These are phyloP conservation scores for Cairneyella variabilis DNA, from an alignment of 495 filamentous ascomycete genomes.

Conservation along the genomic window DNA sequence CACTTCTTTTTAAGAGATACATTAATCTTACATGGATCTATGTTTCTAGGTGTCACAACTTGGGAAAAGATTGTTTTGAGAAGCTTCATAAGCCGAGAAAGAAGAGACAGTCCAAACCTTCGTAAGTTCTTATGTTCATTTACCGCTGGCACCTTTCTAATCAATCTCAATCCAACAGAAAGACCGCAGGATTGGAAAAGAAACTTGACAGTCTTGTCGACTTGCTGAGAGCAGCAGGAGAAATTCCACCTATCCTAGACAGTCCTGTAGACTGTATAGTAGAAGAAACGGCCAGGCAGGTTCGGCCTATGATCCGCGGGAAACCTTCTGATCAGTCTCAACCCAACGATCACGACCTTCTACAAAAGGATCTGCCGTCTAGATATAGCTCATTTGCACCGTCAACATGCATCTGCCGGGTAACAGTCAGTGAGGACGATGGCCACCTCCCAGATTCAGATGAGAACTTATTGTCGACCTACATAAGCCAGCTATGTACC, in stretches of 20 bases:
- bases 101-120: constrained; percentile 32
- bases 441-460: constrained; percentile 21
- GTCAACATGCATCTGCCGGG: constrained; percentile 1
- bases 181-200: constrained; percentile 32
- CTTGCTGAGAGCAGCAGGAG: constrained; percentile 27
- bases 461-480: constrained; percentile 33
- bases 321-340: constrained; percentile 25
- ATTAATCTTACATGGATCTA: neutral
- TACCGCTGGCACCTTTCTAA: neutral
- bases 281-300: neutral
- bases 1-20: neutral
- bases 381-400: neutral
- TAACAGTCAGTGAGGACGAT: constrained; percentile 4
- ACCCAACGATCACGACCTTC: constrained; percentile 7
- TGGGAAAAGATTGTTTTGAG: constrained; percentile 30
- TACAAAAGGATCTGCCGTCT: constrained; percentile 11
- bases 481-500: constrained; percentile 30
- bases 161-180: neutral
- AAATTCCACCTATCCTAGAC: constrained; percentile 14
- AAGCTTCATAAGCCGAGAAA: constrained; percentile 33
- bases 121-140: constrained; percentile 25
- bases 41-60: neutral
- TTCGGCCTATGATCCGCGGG: neutral
- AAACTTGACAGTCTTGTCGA: constrained; percentile 29
- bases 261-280: constrained; percentile 1